phyloP scores from a whole-genome alignment of 2,329 filamentous ascomycete genomes.

The Pleurostoma richardsiae region DNA sequence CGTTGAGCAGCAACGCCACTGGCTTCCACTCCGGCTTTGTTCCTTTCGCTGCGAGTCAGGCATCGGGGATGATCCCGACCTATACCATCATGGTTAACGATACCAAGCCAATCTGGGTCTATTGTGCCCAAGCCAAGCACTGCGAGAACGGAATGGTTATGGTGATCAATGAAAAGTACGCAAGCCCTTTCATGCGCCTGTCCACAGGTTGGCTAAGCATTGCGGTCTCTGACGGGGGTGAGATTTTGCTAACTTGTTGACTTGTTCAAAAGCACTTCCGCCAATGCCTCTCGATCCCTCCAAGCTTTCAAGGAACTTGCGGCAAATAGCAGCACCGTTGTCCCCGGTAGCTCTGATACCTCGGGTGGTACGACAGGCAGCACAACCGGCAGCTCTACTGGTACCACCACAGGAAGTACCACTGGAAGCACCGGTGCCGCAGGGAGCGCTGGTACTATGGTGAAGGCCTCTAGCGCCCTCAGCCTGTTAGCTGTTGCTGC shows the following conservation, averaged over 20 bases:
- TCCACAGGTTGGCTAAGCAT: not conserved
- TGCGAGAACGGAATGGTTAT: slow-evolving; percentile 72
- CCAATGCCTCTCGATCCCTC: slow-evolving; percentile 49
- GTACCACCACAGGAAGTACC: slow-evolving; percentile 13
- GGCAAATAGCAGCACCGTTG: slow-evolving; percentile 20
- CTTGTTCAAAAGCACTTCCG: slow-evolving; percentile 28
- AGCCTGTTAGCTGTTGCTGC: slow-evolving; percentile 34
- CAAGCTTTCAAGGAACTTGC: slow-evolving; percentile 39
- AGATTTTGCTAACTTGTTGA: not conserved
- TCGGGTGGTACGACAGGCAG: slow-evolving; percentile 9
- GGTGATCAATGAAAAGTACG: slow-evolving; percentile 71
- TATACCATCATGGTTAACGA: slow-evolving; percentile 68
- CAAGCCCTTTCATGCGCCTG: slow-evolving; percentile 5
- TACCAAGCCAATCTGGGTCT: slow-evolving; percentile 71
- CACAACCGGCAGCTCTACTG: slow-evolving; percentile 11
- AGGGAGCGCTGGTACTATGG: slow-evolving; percentile 13
- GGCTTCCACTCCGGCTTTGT: slow-evolving; percentile 67
- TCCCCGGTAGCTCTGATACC: slow-evolving; percentile 16
- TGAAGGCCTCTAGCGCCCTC: slow-evolving; percentile 34
- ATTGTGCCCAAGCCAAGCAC: slow-evolving; percentile 70
- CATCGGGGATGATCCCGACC: slow-evolving; percentile 51
- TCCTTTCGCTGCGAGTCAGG: slow-evolving; percentile 49
- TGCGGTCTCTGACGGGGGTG: not conserved
- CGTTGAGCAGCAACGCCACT: slow-evolving; percentile 42
- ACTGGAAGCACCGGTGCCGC: slow-evolving; percentile 12